Evolutionary conservation across 306 rosid species (phyloP), one percentile per base, ranked within the genome.

Genomic region (Cucurbita argyrosperma): DNA sequence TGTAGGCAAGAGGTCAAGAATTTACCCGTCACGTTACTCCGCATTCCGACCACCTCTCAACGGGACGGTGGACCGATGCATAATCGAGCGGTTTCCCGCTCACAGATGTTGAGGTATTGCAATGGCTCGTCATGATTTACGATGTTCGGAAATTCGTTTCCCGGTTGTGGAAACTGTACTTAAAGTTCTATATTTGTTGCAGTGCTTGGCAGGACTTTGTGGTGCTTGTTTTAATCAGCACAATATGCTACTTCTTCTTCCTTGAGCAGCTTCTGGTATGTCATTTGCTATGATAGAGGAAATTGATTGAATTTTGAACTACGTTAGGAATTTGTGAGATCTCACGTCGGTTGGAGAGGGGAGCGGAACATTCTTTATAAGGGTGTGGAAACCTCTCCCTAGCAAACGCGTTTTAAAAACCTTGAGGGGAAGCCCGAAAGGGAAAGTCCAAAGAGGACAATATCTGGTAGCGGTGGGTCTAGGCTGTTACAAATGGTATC

Each of bases 191-290:
- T 38, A 39, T 49, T 47, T 79, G 76, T 70, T 79, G 63, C 94
- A 94, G 98, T 70, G 98, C 86, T 10, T 94, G 98, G 98, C 98
- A 94, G 84, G 98, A 94, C 85, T 90, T 94, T 16, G 97, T 90
- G 83, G 88, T 94, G 83, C 92, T 94, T 76, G 87, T 88, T 80
- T 84, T 90, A 79, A 90, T 94, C 78, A 94, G 98, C 91, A 88
- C 95, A 8, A 84, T 90, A 75, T 90, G 98, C 88, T 94, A 94
- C 78, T 90, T 94, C 84, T 94, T 94, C 95, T 94, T 90, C 85
- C 92, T 94, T 21, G 97, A 94, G 85, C 98, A 94, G 87, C 95
- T 94, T 52, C 87, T 94, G 97, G 98, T 94, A 90, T 60, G 71
- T 43, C 18, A 30, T 30, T 69, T 50, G 14, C 74, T 30, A 50